Evolutionary conservation across 1,284 basidiomycete genomes (phyloP), one percentile per base, ranked within the genome.

Genomic region (Apiotrichum siamense): DNA sequence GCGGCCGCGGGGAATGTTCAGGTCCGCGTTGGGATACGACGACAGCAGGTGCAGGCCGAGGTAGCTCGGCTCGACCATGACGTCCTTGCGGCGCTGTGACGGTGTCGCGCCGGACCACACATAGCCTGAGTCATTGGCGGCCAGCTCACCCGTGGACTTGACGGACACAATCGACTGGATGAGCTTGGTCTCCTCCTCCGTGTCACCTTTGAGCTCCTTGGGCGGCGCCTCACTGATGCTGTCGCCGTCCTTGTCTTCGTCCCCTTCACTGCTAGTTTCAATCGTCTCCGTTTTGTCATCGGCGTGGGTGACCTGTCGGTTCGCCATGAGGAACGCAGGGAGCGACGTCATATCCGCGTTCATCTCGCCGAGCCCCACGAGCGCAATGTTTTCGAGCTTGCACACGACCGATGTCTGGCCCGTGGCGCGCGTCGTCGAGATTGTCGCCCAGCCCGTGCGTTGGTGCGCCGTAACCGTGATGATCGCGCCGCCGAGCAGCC

Each of bases 401-500:
- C 87, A 89, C n/a, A 97, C 75, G 66, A 97, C 84, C 25, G 74
- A 69, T 1, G 88, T 88, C 52, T 86, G 85, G 5, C 96, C 96
- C 1, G 93, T 97, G 0, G 96, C 86, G 18, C 96, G 80, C 9
- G 92, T 82, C 0, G 87, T 85, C 32, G 86, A 75, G 7, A 97
- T 83, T 65, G 94, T 90, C 23, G 93, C 81, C 94, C 94, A 97
- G 3, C 92, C 92, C 1, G 82, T 77, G 53, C 83, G 80, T 7
- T 80, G 77, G 33, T 96, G 78, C 0, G 84, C 77, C 12, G 85
- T 83, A 41, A 97, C 81, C 2, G 92, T 93, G 44, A 98, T 77
- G 42, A 98, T 80, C 0, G 89, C 84, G 60, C 90, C 85, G 1
- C 92, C 93, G 49, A 88, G 74, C 24, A 96, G 67, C 93, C 93